Evolutionary conservation across 371 early-diverging fungal genomes (phyloP).

Genomic region (Mucor circinelloides): DNA sequence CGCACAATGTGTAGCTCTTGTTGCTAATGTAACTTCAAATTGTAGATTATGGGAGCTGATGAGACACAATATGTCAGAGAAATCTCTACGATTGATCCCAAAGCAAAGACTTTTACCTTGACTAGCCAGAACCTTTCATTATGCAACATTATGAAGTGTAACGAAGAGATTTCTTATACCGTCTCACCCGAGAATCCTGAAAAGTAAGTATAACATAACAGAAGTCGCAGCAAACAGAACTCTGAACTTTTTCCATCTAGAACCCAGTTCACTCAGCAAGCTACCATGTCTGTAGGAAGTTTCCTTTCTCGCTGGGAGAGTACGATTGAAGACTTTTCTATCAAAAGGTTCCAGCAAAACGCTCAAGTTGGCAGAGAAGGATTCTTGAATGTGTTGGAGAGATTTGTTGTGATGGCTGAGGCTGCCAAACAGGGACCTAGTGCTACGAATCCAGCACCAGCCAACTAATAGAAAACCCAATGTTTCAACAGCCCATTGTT

Average conservation of each 20-base stretch:
- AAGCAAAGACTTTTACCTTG: constrained; percentile 69
- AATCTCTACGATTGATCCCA: constrained; percentile 83
- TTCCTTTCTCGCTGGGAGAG: constrained; percentile 74
- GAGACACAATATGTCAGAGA: constrained; percentile 86
- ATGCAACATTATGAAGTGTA: constrained; percentile 77
- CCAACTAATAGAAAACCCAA: not conserved
- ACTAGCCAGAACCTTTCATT: constrained; percentile 76
- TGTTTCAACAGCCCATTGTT: not conserved
- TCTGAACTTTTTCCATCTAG: constrained; percentile 14
- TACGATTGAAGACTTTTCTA: constrained; percentile 86
- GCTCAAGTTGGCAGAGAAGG: constrained; percentile 78
- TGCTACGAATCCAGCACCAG: not conserved
- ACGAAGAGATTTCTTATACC: constrained; percentile 81
- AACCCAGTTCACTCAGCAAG: constrained; percentile 82
- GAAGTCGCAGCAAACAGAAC: not conserved
- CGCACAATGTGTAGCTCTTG: not conserved
- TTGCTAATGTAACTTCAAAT: not conserved
- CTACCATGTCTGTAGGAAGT: constrained; percentile 78
- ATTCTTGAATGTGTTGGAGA: constrained; percentile 72
- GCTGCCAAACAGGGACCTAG: constrained; percentile 17
- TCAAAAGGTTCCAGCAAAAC: constrained; percentile 87
- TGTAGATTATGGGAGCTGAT: constrained; percentile 63
- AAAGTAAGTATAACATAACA: constrained; percentile 31
- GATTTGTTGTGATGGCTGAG: constrained; percentile 50
- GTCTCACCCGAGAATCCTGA: constrained; percentile 51